phyloP scores from a whole-genome alignment of 2,329 filamentous ascomycete genomes.

The Amesomyces nigricolor region DNA sequence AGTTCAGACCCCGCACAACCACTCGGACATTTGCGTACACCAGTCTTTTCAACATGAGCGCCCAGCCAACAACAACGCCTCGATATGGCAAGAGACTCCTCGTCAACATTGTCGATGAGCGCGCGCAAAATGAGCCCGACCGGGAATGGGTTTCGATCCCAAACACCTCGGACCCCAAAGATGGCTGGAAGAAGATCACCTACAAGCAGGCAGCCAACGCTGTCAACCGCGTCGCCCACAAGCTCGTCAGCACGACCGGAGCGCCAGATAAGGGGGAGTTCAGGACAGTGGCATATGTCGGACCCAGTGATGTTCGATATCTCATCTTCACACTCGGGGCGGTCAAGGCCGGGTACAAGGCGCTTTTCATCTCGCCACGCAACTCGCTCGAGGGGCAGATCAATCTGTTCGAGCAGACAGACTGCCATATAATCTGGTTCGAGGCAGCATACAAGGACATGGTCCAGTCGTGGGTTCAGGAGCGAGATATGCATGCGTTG shows the following conservation, averaged over 20 bases:
- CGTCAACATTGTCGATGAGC: slow-evolving; percentile 36
- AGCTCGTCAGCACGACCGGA: slow-evolving; percentile 30
- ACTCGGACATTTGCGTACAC: no score
- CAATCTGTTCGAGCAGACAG: slow-evolving; percentile 39
- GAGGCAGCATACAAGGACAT: slow-evolving; percentile 28
- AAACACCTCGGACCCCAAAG: slow-evolving; percentile 32
- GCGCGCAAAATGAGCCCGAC: slow-evolving; percentile 32
- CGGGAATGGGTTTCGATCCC: slow-evolving; percentile 35
- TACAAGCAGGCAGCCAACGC: slow-evolving; percentile 37
- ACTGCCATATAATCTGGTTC: slow-evolving; percentile 38
- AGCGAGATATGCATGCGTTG: slow-evolving; percentile 36
- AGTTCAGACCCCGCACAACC: no score
- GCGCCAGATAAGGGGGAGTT: slow-evolving; percentile 24
- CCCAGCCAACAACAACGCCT: background rate
- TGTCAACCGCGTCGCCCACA: slow-evolving; percentile 36
- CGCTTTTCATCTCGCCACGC: slow-evolving; percentile 41
- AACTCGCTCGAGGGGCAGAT: slow-evolving; percentile 42
- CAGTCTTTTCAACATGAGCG: background rate
- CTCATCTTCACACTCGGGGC: slow-evolving; percentile 25
- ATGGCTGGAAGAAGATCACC: slow-evolving; percentile 37
- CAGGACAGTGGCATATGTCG: slow-evolving; percentile 42
- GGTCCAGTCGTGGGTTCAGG: slow-evolving; percentile 35
- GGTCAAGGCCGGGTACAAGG: slow-evolving; percentile 34
- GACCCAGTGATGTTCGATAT: slow-evolving; percentile 33
- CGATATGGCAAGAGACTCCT: slow-evolving; percentile 32